Conservation (phyloP, 2,329 filamentous ascomycete genomes). For the Sarocladium oryzae region DNA sequence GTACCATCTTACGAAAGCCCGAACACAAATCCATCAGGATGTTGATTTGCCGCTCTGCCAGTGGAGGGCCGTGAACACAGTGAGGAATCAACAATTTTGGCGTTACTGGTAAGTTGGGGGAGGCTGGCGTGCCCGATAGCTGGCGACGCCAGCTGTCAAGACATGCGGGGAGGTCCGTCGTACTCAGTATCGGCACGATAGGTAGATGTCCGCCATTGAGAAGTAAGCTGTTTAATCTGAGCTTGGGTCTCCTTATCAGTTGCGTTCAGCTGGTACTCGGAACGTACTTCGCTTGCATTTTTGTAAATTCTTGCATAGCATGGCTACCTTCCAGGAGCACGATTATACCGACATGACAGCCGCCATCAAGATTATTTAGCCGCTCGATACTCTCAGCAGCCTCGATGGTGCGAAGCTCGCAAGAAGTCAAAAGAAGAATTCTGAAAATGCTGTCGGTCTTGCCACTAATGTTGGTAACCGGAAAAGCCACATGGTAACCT, state of each 20-base stretch:
- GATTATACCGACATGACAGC: slow-evolving; percentile 33
- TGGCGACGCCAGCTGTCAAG: slow-evolving; percentile 29
- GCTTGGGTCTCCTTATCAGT: not conserved
- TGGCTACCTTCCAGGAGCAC: slow-evolving; percentile 33
- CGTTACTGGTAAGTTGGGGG: not conserved
- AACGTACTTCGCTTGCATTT: slow-evolving; percentile 36
- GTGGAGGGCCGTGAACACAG: slow-evolving; percentile 22
- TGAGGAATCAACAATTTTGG: slow-evolving; percentile 14
- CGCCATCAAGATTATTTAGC: slow-evolving; percentile 33
- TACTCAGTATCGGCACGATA: slow-evolving; percentile 35
- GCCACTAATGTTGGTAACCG: slow-evolving; percentile 16
- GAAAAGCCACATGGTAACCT: slow-evolving; percentile 40
- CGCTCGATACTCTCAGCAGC: slow-evolving; percentile 31
- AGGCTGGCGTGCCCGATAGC: not conserved
- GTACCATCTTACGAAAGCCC: slow-evolving; percentile 21
- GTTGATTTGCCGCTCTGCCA: slow-evolving; percentile 20
- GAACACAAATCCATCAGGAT: slow-evolving; percentile 23
- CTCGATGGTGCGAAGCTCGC: slow-evolving; percentile 25
- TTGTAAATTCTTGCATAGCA: slow-evolving; percentile 29
- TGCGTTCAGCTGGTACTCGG: too few species aligned
- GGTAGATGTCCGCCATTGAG: slow-evolving; percentile 26
- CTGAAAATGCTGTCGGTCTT: slow-evolving; percentile 23
- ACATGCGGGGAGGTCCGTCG: slow-evolving; percentile 27
- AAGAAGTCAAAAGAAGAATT: slow-evolving; percentile 33
- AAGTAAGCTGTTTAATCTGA: slow-evolving; percentile 23